Base-by-base conservation (phyloP, 495 filamentous ascomycete species). In the Aspergillus avenaceus region DNA sequence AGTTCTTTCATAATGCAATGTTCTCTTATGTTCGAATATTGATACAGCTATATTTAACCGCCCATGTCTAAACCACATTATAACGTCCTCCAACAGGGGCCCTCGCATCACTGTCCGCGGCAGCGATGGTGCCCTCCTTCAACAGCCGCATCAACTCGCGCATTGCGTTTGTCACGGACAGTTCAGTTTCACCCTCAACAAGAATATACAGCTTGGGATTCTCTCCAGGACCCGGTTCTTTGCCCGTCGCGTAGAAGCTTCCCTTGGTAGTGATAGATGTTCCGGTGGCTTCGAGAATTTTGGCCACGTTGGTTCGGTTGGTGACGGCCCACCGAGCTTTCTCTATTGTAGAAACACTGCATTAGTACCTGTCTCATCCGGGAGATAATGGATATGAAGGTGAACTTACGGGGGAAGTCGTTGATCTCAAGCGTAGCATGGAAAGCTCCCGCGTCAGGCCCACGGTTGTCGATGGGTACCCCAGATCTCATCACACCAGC, bases 271-370 rank as follows among this genome's bases (percentile, higher is more conserved):
- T 99, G 67, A 99, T 99, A 4, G 88, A 95, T 6, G 91, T 96
- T 27, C 91, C 93, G 1, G 90, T 96, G 5, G 88, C 81, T 64
- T 99, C 93, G 45, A 99, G 79, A 47, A 99, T 96, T 75, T 97
- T 97, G 53, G 93, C 93, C 49, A 99, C 93, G 59, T 99, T 99
- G 5, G 95, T 99, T 36, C 93, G 83, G 63, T 99, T 99, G 41
- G 93, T 99, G 67, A 99, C 93, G 18, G 90, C 92, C 93, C 93
- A 99, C 48, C 93, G 83, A 54, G 95, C 93, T 82, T 97, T 97
- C 67, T 97, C 81, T 84, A 61, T 71, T 62, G 23, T 22, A 19
- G 5, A 45, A 32, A 42, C 0, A 41, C 27, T 54, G 12, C 27
- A 52, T 70, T 56, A 74, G 60, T 41, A 49, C 50, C 1, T 43